Conservation (phyloP, 2,329 filamentous ascomycete species). For the Aureobasidium vineae region DNA sequence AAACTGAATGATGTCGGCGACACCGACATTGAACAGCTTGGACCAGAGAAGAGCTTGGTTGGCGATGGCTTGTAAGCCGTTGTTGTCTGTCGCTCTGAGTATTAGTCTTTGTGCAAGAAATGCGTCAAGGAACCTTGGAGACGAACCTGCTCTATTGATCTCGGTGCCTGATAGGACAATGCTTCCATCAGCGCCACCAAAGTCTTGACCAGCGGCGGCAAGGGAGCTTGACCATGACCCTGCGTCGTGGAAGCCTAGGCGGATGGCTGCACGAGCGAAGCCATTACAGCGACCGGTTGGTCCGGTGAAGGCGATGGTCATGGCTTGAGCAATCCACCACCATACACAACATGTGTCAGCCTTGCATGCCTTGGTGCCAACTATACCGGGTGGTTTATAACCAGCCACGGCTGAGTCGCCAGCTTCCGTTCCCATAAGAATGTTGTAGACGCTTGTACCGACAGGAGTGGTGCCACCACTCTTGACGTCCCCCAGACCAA, state of each 20-base stretch:
- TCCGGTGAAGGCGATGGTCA: constrained; percentile 41
- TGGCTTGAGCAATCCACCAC: constrained; percentile 42
- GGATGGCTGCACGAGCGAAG: constrained; percentile 47
- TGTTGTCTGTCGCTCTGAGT: constrained; percentile 36
- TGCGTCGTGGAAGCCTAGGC: constrained; percentile 52
- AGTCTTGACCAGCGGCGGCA: constrained; percentile 35
- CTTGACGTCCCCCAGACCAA: constrained; percentile 28
- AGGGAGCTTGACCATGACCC: constrained; percentile 44
- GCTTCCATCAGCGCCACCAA: constrained; percentile 50
- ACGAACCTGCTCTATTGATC: constrained; percentile 34
- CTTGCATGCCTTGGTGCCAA: constrained; percentile 28
- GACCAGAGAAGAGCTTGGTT: constrained; percentile 29
- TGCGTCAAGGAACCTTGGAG: neutral
- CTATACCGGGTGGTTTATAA: constrained; percentile 28
- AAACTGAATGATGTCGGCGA: constrained; percentile 44
- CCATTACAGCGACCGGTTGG: constrained; percentile 42
- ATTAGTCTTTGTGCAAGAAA: neutral
- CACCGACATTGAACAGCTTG: constrained; percentile 38
- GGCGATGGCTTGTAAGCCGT: constrained; percentile 29
- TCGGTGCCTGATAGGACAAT: constrained; percentile 47
- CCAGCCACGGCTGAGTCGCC: constrained; percentile 27
- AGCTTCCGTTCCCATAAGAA: constrained; percentile 30
- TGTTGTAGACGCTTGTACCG: constrained; percentile 29
- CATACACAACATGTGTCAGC: constrained; percentile 49
- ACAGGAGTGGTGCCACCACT: constrained; percentile 30